phyloP scores from a whole-genome alignment of 2,329 filamentous ascomycete genomes.

The Neofusicoccum parvum region DNA sequence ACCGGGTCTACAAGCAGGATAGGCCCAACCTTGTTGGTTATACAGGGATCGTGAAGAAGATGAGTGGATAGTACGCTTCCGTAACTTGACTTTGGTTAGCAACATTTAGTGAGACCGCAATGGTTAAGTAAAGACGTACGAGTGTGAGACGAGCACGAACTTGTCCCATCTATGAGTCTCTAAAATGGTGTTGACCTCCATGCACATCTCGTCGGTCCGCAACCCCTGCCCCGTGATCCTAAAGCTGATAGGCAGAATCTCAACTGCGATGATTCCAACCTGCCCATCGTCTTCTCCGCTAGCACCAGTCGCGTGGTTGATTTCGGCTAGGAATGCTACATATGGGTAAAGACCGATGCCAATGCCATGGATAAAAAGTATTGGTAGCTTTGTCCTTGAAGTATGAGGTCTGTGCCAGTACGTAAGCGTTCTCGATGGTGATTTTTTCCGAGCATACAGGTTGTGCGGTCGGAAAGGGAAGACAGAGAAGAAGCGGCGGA shows the following conservation, averaged over 20 bases:
- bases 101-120: constrained; percentile 34
- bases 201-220: constrained; percentile 55
- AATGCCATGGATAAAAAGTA: constrained; percentile 74
- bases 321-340: constrained; percentile 56
- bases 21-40: constrained; percentile 52
- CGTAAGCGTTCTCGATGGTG: constrained; percentile 48
- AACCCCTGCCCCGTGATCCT: constrained; percentile 61
- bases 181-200: constrained; percentile 60
- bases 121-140: constrained; percentile 57
- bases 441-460: background rate
- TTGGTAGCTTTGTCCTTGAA: constrained; percentile 58
- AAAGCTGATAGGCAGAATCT: constrained; percentile 67
- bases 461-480: constrained; percentile 59
- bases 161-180: constrained; percentile 58
- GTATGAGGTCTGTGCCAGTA: constrained; percentile 70
- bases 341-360: constrained; percentile 69
- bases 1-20: constrained; percentile 65
- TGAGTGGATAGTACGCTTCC: constrained; percentile 56
- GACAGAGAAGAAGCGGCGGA: constrained; percentile 49
- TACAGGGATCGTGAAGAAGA: constrained; percentile 54
- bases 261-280: constrained; percentile 65
- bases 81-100: background rate
- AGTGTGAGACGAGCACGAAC: constrained; percentile 64
- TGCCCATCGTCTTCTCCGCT: constrained; percentile 40
- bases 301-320: constrained; percentile 40